phyloP scores from a whole-genome alignment of 352 stramenopile species.

The Thalassiosira pacifica region DNA sequence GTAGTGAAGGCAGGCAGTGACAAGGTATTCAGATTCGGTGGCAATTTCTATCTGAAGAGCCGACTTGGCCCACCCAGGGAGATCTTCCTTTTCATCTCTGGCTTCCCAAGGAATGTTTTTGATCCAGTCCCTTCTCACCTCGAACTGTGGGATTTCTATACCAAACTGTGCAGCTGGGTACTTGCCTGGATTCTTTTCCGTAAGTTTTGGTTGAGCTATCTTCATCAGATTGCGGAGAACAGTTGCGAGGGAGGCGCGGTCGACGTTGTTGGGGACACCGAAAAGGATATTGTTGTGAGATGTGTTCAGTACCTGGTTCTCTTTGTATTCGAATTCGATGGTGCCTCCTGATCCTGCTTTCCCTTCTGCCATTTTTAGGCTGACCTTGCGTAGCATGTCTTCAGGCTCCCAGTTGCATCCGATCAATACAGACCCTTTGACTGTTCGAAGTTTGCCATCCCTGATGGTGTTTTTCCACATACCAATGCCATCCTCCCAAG shows the following conservation, averaged over 20 bases:
- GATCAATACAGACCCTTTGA: neutral
- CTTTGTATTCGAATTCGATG: constrained; percentile 4
- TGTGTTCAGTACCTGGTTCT: neutral
- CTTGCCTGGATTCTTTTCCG: no score
- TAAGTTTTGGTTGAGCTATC: neutral
- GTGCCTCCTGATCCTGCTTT: neutral
- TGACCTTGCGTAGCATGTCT: constrained; percentile 2
- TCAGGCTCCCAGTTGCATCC: neutral
- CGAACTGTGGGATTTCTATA: no score
- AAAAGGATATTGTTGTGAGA: no score
- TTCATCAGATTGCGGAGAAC: neutral
- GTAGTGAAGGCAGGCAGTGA: neutral
- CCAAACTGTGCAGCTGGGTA: no score
- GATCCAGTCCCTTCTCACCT: no score
- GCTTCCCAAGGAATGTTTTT: constrained; percentile 6
- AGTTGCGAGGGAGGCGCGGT: neutral
- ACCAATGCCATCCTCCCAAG: neutral
- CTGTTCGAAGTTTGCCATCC: neutral
- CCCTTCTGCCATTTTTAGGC: neutral
- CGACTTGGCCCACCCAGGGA: neutral
- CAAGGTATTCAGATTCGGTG: neutral
- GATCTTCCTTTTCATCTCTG: neutral
- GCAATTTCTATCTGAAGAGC: neutral
- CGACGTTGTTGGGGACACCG: constrained; percentile 3
- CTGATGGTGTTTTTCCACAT: constrained; percentile 25